phyloP scores from a whole-genome alignment of 208 protist genomes.

The Trichomonas vaginalis region DNA sequence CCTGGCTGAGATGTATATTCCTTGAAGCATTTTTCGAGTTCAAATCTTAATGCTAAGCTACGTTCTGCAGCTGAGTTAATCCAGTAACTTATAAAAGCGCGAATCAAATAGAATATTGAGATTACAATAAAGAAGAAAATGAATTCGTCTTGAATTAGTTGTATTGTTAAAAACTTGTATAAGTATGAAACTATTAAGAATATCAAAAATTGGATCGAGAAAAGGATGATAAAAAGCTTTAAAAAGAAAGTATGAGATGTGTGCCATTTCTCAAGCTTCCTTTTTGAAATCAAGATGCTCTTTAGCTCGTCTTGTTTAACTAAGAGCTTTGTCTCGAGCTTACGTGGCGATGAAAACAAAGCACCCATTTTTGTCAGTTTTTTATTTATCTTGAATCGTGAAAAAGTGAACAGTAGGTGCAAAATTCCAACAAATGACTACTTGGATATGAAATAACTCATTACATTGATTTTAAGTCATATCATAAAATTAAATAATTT shows the following conservation, averaged over 20 bases:
- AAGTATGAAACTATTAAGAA: neutral
- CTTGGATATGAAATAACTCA: too few species aligned
- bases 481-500: too few species aligned
- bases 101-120: neutral
- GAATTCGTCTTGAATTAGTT: neutral
- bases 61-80: neutral
- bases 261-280: neutral
- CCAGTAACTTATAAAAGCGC: neutral
- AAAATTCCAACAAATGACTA: too few species aligned
- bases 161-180: neutral
- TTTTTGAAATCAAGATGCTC: neutral
- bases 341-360: neutral
- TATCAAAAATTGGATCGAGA: neutral
- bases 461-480: too few species aligned
- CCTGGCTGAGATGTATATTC: neutral
- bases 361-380: too few species aligned
- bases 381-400: too few species aligned
- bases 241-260: neutral
- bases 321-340: neutral
- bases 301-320: neutral
- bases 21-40: neutral
- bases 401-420: too few species aligned
- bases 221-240: neutral
- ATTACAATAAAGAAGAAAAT: neutral
- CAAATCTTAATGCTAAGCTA: neutral